Base-by-base conservation (phyloP, 2,329 filamentous ascomycete genomes). In the Diaporthe longicolla region DNA sequence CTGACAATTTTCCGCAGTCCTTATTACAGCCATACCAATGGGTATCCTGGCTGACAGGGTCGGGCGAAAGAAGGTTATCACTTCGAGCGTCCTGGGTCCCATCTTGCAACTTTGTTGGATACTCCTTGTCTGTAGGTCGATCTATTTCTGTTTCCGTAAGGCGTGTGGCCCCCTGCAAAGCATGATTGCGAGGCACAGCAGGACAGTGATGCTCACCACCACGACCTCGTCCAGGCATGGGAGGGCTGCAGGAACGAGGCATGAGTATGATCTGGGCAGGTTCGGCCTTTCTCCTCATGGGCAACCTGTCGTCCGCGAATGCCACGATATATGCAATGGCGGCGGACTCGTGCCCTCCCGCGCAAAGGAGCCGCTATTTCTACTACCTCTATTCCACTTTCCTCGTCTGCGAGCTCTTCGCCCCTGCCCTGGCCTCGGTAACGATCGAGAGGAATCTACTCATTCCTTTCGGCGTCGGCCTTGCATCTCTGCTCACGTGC, bases 381-480 rank as follows among this genome's bases (percentile, higher is more conserved):
- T 75, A 75, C 66, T 75, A 75, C 61, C 72, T 75, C 9, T 75
- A 75, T 48, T 75, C 74, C 10, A 75, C 74, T 6, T 75, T 75
- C 45, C 61, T 74, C 35, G 74, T 75, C 68, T 73, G 74, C 35
- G 71, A 75, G 74, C 68, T 75, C 11, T 69, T 75, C 13, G 74
- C 72, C 15, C 74, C 74, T 4, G 74, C 72, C 29, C 54, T 75
- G 24, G 74, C 72, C 29, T 73, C 72, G 7, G 35, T 69, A 6
- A 74, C 74, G 29, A 72, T 75, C 59, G 74, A 75, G 54, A 68
- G 17, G 17, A 70, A 72, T 19, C 29, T 75, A 2, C 43, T 74
- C 5, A 65, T 75, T 13, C 74, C 74, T 6, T 75, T 75, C 19
- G 74, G 54, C 57, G 69, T 75, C 19, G 74, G 74, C 8, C 57